phyloP scores from a whole-genome alignment of 2,329 filamentous ascomycete species.

The Epichloe hybrida region DNA sequence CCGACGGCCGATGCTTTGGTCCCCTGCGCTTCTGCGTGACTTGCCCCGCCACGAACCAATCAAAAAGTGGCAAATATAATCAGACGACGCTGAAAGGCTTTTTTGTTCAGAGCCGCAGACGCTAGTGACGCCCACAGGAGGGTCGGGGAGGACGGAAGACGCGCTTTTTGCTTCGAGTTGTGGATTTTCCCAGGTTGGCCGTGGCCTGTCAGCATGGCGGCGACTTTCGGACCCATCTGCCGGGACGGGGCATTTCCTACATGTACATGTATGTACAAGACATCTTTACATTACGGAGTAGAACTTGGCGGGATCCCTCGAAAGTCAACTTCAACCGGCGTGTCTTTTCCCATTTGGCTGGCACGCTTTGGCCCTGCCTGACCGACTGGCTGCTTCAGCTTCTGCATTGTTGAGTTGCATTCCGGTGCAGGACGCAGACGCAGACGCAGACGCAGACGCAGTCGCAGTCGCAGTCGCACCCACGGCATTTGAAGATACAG shows the following conservation, averaged over 20 bases:
- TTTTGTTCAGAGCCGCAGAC: neutral
- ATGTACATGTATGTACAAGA: no score
- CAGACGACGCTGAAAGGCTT: slow-evolving; percentile 3
- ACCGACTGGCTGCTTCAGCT: neutral
- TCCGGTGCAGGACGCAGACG: neutral
- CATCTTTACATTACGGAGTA: neutral
- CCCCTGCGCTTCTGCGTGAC: slow-evolving; percentile 4
- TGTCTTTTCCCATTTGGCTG: neutral
- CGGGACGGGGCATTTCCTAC: neutral
- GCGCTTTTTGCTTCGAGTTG: neutral
- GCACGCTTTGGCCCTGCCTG: neutral
- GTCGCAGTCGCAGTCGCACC: neutral
- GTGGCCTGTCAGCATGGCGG: neutral
- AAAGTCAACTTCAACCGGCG: neutral
- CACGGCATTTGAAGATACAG: no score
- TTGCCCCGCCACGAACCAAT: slow-evolving; percentile 5
- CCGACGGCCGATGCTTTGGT: slow-evolving; percentile 9
- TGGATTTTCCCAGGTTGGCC: neutral
- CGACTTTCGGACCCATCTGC: neutral
- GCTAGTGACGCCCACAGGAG: slow-evolving; percentile 7
- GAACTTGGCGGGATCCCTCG: neutral
- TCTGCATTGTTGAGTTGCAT: neutral
- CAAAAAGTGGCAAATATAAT: slow-evolving; percentile 8
- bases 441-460: no score
- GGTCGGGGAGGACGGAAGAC: slow-evolving; percentile 1